phyloP scores from a whole-genome alignment of 2,329 filamentous ascomycete species.

The Magnaporthales sp. region DNA sequence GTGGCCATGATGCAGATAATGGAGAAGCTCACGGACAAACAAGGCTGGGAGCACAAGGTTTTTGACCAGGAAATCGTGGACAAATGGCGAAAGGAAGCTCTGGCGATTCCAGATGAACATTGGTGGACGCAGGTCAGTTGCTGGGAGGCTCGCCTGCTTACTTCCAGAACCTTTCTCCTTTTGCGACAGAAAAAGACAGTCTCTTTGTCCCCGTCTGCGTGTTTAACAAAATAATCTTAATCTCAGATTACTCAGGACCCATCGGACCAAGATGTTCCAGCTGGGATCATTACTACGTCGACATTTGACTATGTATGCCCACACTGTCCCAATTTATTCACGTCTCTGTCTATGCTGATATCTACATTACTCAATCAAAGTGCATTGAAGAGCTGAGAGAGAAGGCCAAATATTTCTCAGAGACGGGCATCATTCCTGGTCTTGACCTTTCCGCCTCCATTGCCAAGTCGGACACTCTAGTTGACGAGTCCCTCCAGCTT shows the following conservation, averaged over 20 bases:
- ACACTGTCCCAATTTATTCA: background rate
- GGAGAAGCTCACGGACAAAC: slow-evolving; percentile 26
- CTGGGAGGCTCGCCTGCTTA: no score
- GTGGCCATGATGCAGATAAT: slow-evolving; percentile 25
- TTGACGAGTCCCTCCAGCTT: slow-evolving; percentile 22
- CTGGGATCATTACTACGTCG: slow-evolving; percentile 11
- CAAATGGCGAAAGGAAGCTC: slow-evolving; percentile 23
- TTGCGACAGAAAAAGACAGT: no score
- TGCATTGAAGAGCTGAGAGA: slow-evolving; percentile 37
- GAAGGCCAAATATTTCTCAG: slow-evolving; percentile 37
- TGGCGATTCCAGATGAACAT: background rate
- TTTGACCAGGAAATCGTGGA: slow-evolving; percentile 22
- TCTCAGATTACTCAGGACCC: no score
- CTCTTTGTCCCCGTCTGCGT: no score
- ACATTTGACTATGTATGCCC: slow-evolving; percentile 16
- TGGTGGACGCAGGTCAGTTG: background rate
- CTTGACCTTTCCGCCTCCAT: slow-evolving; percentile 31
- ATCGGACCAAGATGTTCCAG: background rate
- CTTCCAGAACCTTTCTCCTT: no score
- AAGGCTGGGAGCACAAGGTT: slow-evolving; percentile 25
- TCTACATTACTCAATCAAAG: slow-evolving; percentile 7
- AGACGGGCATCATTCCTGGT: slow-evolving; percentile 29
- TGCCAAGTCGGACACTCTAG: slow-evolving; percentile 42
- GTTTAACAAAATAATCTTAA: no score
- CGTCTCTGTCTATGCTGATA: background rate